Evolutionary conservation across 2,329 filamentous ascomycete genomes (phyloP).

Genomic region (Cercospora berteroae): DNA sequence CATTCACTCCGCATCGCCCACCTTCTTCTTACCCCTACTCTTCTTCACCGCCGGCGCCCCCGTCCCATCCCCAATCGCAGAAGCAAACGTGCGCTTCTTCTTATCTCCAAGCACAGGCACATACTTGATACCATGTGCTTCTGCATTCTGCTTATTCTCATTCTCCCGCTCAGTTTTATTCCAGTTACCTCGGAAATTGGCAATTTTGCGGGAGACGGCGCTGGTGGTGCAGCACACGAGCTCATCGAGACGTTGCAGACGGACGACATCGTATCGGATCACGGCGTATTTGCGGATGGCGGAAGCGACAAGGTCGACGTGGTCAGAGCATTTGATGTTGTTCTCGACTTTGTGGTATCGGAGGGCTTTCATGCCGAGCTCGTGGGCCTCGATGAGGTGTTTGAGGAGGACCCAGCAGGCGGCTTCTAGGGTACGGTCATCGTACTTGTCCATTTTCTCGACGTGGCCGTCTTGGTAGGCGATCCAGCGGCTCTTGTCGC

Average conservation of each 20-base stretch:
- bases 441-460: conserved; percentile 18
- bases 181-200: conserved; percentile 21
- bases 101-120: conserved; percentile 16
- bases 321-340: conserved; percentile 17
- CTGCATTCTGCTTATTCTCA: conserved; percentile 14
- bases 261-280: conserved; percentile 23
- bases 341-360: conserved; percentile 14
- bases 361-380: conserved; percentile 14
- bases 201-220: conserved; percentile 19
- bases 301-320: conserved; percentile 13
- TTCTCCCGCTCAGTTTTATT: conserved; percentile 18
- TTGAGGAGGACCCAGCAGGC: conserved; percentile 20
- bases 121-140: conserved; percentile 13
- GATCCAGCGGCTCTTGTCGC: conserved; percentile 16
- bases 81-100: conserved; percentile 18
- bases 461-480: conserved; percentile 17
- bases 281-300: conserved; percentile 19
- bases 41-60: neutral
- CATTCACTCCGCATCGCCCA: neutral
- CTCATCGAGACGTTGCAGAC: conserved; percentile 19
- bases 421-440: conserved; percentile 13
- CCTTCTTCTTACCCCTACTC: neutral
- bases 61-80: neutral
- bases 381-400: conserved; percentile 17
- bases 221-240: conserved; percentile 17